Evolutionary conservation across 495 filamentous ascomycete species (phyloP), one percentile per base, ranked within the genome.

Genomic region (Pseudevernia furfuracea): DNA sequence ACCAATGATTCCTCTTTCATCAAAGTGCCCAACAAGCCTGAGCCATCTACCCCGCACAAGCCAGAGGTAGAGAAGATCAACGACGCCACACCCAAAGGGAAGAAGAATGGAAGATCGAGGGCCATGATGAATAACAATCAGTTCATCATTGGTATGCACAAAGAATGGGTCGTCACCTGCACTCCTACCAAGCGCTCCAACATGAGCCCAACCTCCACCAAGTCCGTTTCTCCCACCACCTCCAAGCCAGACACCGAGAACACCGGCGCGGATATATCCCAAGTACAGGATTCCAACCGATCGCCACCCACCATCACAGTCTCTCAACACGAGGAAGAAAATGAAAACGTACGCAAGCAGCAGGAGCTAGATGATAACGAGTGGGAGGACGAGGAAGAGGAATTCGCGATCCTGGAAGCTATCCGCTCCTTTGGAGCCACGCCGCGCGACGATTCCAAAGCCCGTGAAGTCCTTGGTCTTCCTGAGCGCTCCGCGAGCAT

Each of bases 391-490:
- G 61, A 63, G 15, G 38, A 65, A 59, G 34, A 48, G 34, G 58
- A 49, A 62, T 30, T 39, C 23, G 58, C 58, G 23, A 60, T 60
- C 25, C 38, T 23, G 15, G 39, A 60, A 8, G 36, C n/a, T 25
- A 60, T 60, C 25, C 37, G 58, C 34, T 39, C n/a, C 38, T 15
- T 41, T 9, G 61, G 46, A 58, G 19, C 43, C 23, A 52, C 30
- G 32, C 10, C 17, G 17, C 21, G 23, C 53, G 41, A 64, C 17
- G 41, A 63, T 36, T 41, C 38, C 56, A 30, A 63, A n/a, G 46
- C 49, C 17, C 46, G 57, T 28, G 59, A 62, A 53, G 59, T 62
- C 38, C 41, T 66, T 11, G 32, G 37, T 49, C 39, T 59, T 43
- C 21, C 10, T 14, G 55, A 34, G 28, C 38, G 34, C 36, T 25